Evolutionary conservation across 1,284 basidiomycete genomes (phyloP), one percentile per base, ranked within the genome.

Genomic region (Pholiota adiposa): DNA sequence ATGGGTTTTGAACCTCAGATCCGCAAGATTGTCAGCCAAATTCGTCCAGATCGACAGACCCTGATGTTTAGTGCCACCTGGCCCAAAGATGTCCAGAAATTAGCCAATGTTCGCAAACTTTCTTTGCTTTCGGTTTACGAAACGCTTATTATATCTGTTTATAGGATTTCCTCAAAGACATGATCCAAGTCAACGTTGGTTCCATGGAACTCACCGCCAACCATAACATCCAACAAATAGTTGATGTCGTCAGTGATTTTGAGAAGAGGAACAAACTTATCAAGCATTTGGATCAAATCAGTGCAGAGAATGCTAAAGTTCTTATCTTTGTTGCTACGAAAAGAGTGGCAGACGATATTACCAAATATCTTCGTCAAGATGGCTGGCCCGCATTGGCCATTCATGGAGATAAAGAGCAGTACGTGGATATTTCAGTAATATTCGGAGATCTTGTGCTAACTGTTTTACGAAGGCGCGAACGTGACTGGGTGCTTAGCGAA

Each of bases 1-100:
- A 97, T 97, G 95, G 96, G 97, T 86, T 99, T 99, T 81, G 97
- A 99, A 81, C 97, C 97, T 60, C 97, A 99, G 76, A 99, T 99
- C 73, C 87, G 96, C 75, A 99, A 99, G 82, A 98, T 98, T 70
- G 91, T 99, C 67, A 84, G 90, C 68, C 97, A 99, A 79, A 97
- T 98, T 71, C 89, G 96, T 46, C 96, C 96, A 41, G 96, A 98
- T 79, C 89, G 95, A 72, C 96, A 98, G 74, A 96, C 94, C 0
- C 83, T 96, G 62, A 94, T 96, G 87, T 99, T 99, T 83, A 98
- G 96, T 58, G 97, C 97, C 23, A 99, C 97, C 21, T 99, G 97
- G 97, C 97, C 97, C 33, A 98, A 98, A 79, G 97, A 99, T 71
- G 97, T 99, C 3, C 97, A 99, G 80, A 94, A 96, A 70, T 86